These are phyloP conservation scores for Solanum hybrid DNA, from an alignment of 305 asterid species.

Conservation along the genomic window DNA sequence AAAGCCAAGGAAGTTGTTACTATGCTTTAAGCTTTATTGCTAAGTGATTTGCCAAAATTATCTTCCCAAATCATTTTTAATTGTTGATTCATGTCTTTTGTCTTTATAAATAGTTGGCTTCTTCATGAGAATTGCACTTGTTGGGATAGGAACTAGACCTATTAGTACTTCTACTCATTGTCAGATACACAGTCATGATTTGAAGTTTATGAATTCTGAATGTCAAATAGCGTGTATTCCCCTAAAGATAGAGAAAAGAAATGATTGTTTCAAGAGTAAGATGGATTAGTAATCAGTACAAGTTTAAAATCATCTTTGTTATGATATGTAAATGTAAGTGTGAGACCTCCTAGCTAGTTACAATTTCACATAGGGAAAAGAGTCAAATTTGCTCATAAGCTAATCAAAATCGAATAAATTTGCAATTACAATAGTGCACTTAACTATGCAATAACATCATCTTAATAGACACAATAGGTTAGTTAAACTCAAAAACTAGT, in stretches of 20 bases:
- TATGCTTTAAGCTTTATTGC: not conserved
- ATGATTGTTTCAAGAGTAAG: not conserved
- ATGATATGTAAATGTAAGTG: not conserved
- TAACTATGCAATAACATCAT: not conserved
- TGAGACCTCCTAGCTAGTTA: not conserved
- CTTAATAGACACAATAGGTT: not conserved
- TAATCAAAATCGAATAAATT: not conserved
- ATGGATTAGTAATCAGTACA: not conserved
- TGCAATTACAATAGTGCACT: not conserved
- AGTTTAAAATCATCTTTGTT: not conserved
- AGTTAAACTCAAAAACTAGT: not conserved
- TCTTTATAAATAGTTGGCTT: not conserved
- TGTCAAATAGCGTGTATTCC: not conserved
- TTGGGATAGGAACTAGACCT: not conserved
- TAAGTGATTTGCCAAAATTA: not conserved
- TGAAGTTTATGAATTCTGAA: not conserved
- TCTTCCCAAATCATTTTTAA: not conserved
- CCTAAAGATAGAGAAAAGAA: not conserved
- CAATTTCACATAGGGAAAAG: not conserved
- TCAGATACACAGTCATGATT: not conserved
- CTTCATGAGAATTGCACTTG: not conserved
- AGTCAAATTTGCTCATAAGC: not conserved
- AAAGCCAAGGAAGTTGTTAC: not conserved
- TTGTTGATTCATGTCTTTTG: not conserved
- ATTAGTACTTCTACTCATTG: not conserved